Evolutionary conservation across 495 filamentous ascomycete species (phyloP), one percentile per base, ranked within the genome.

Genomic region (Hyaloscypha hepaticicola): DNA sequence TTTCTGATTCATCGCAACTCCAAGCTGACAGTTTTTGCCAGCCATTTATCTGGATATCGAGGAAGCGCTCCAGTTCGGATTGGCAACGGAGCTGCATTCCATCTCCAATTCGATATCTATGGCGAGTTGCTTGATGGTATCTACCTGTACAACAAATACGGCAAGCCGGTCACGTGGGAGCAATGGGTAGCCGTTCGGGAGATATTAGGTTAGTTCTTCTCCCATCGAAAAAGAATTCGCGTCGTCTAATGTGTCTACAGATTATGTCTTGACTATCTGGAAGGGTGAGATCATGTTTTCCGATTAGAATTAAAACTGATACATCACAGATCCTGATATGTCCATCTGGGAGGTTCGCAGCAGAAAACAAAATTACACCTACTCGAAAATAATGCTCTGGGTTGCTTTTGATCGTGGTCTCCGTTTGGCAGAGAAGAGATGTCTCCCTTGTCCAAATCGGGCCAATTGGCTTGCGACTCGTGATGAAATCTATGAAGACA

Each of bases 261-360:
- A 85, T 67, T 83, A 81, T 61, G 82, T 84, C 26, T 64, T 85
- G 45, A 84, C 81, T 31, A 82, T 85, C 68, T 73, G 78, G 60
- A 64, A 78, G 65, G 72, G 78, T 80, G 70, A 57, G 69, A 14
- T 65, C 16, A n/a, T n/a, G n/a, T n/a, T n/a, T n/a, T n/a, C 21
- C 12, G 25, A 21, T 8, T 31, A 29, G 5, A 3, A 34, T 29
- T 5, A 14, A 1, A 34, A n/a, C 64, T 67, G 16, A 69, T 68
- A 59, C 29, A 28, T 24, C 1, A 8, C 58, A 74, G 79, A 87
- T 51, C 85, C 86, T 22, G 88, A 91, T 73, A 90, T 90, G 87
- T 89, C 86, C 19, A 90, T 91, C 69, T 90, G 88, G 88, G 88
- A 91, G 72, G 88, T 89, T 22, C 83, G 88, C 58, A 88, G 87